Percentiles rank a stretch among this genome's conserved stretches.
Evolutionary conservation across 306 rosid genomes (phyloP).

Genomic region (Abrus pulchellus): DNA sequence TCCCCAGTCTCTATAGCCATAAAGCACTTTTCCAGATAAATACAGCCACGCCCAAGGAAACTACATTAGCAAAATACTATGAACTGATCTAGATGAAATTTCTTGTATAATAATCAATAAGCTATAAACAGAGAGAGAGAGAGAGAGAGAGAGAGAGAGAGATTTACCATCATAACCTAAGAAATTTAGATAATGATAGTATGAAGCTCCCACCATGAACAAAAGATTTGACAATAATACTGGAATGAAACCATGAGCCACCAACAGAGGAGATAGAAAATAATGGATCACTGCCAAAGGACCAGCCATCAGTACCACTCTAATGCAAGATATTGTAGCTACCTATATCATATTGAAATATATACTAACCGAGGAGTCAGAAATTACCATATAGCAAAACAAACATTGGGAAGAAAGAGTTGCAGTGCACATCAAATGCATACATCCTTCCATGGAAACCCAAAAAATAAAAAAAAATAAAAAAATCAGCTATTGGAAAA

Average conservation of each 20-base stretch:
- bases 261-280: constrained; percentile 90
- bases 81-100: not conserved
- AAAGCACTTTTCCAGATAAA: constrained; percentile 8
- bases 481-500: constrained; percentile 46
- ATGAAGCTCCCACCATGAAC: constrained; percentile 93
- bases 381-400: constrained; percentile 88
- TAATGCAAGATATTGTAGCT: constrained; percentile 21
- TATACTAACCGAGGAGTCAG: constrained; percentile 42
- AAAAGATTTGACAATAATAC: constrained; percentile 89
- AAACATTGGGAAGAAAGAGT: constrained; percentile 99
- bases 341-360: constrained; percentile 33
- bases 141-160: constrained; percentile 6
- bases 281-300: constrained; percentile 92
- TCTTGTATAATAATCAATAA: not conserved
- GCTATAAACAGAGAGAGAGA: not conserved
- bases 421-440: constrained; percentile 99
- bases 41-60: constrained; percentile 42
- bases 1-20: not conserved
- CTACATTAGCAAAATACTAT: not conserved
- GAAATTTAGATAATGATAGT: constrained; percentile 97
- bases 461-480: constrained; percentile 13
- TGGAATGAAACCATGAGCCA: constrained; percentile 97
- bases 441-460: constrained; percentile 80
- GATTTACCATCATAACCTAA: constrained; percentile 96
- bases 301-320: constrained; percentile 54